phyloP scores from a whole-genome alignment of 1,139 yeast genomes.

The Meyerozyma carpophila region DNA sequence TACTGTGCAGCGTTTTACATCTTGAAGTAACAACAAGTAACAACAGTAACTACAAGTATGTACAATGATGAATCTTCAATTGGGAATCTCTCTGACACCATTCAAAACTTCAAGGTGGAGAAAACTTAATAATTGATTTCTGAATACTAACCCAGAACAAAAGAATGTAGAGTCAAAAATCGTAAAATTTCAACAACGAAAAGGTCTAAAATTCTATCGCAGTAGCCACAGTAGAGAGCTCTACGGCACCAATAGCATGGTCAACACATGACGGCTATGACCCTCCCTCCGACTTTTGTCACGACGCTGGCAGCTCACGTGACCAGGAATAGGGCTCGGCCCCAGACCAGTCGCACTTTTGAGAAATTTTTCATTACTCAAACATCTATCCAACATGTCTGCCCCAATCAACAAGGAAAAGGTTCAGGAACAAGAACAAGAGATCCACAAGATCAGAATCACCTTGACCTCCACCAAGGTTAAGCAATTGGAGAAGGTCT shows the following conservation, averaged over 20 bases:
- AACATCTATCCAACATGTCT: constrained; percentile 61
- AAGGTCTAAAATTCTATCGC: too few species aligned
- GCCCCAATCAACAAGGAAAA: constrained; percentile 78
- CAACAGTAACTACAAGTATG: not conserved
- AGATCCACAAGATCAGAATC: constrained; percentile 97
- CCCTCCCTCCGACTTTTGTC: not conserved
- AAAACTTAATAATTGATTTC: constrained; percentile 19
- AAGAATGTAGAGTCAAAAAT: not conserved
- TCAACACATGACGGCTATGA: not conserved
- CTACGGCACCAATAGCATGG: not conserved
- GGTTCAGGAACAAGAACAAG: constrained; percentile 65
- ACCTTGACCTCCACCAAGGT: constrained; percentile 99
- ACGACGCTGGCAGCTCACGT: too few species aligned
- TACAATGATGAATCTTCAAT: constrained; percentile 26
- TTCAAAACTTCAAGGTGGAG: constrained; percentile 24
- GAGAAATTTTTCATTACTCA: constrained; percentile 15
- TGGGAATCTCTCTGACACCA: constrained; percentile 37
- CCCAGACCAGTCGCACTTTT: constrained; percentile 2
- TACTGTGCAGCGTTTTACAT: not conserved
- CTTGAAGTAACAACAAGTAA: not conserved
- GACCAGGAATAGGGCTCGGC: constrained; percentile 4
- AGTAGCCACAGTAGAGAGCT: too few species aligned
- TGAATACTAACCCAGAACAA: constrained; percentile 4
- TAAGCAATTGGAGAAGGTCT: constrained; percentile 92
- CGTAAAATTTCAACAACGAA: not conserved